Evolutionary conservation across 2,329 filamentous ascomycete species (phyloP).

Genomic region (Aspergillus sp.): DNA sequence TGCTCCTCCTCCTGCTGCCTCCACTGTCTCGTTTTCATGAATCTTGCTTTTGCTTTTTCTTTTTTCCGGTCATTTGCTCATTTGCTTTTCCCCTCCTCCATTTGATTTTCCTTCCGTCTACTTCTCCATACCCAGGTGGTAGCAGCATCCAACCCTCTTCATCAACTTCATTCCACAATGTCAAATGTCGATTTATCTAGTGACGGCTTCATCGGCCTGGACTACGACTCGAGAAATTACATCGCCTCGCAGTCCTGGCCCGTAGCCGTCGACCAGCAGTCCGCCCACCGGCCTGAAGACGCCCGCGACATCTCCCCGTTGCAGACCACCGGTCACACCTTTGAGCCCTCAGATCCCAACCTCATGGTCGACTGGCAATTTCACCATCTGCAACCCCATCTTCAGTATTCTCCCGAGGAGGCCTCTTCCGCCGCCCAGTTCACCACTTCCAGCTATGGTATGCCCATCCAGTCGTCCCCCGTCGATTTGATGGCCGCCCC

Average conservation of each 20-base stretch:
- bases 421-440: slow-evolving; percentile 53
- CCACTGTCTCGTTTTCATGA: slow-evolving; percentile 5
- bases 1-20: slow-evolving; percentile 1
- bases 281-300: slow-evolving; percentile 34
- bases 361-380: slow-evolving; percentile 48
- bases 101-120: slow-evolving; percentile 8
- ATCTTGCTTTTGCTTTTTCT: slow-evolving; percentile 5
- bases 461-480: slow-evolving; percentile 46
- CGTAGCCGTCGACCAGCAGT: slow-evolving; percentile 41
- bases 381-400: slow-evolving; percentile 39
- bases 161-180: slow-evolving; percentile 29
- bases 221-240: slow-evolving; percentile 48
- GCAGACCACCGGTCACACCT: slow-evolving; percentile 42
- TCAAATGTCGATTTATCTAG: slow-evolving; percentile 44
- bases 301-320: slow-evolving; percentile 42
- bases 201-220: slow-evolving; percentile 47
- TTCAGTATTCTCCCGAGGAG: slow-evolving; percentile 49
- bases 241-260: slow-evolving; percentile 43
- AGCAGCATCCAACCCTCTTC: slow-evolving; percentile 2
- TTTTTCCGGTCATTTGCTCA: not conserved
- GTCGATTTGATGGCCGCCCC: slow-evolving; percentile 55
- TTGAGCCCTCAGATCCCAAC: slow-evolving; percentile 43
- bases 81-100: not conserved
- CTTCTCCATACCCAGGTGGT: slow-evolving; percentile 18
- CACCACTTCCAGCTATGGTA: slow-evolving; percentile 56